Evolutionary conservation across 2,329 filamentous ascomycete genomes (phyloP), one percentile per base, ranked within the genome.

Genomic region (Fusarium chlamydosporum): DNA sequence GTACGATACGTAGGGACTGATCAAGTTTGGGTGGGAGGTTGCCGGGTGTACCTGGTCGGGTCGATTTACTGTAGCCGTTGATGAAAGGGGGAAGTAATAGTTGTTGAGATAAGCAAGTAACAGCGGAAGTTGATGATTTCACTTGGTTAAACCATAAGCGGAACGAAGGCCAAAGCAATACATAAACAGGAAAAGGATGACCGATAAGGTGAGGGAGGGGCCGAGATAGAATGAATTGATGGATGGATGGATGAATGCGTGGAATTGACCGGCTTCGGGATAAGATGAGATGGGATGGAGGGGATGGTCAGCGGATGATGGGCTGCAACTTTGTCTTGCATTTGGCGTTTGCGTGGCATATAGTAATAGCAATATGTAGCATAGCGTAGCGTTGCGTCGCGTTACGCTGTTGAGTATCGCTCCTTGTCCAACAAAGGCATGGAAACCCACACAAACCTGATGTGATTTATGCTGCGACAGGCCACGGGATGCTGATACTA

Each of bases 181-280:
- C 48, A 55, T 43, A 12, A 40, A 35, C 23, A 51, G 33, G 43
- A 41, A 51, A 38, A 31, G 46, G 46, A 57, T 46, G 48, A 56
- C 41, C 41, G 56, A 71, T 56, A 35, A 46, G 41, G 31, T 60
- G 69, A 66, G 61, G 61, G 69, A 66, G 61, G 61, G 51, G 59
- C 56, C 26, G 47, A 50, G 56, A 63, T 57, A 16, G 34, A 50
- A 38, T 20, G 47, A 52, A 45, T 42, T 42, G 45, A 61, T 48
- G 46, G 18, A 54, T 35, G 52, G 56, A 50, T 56, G 56, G 42
- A 56, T 51, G 54, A 61, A 56, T 50, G 52, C n/a, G n/a, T n/a
- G n/a, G 50, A 52, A 51, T 59, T 70, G 63, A 51, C 66, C 71
- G 61, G 68, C 62, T 66, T 71, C 56, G 56, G 66, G 65, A 69